Base-by-base conservation (phyloP, 306 rosid genomes). In the Dicorynia guianensis region DNA sequence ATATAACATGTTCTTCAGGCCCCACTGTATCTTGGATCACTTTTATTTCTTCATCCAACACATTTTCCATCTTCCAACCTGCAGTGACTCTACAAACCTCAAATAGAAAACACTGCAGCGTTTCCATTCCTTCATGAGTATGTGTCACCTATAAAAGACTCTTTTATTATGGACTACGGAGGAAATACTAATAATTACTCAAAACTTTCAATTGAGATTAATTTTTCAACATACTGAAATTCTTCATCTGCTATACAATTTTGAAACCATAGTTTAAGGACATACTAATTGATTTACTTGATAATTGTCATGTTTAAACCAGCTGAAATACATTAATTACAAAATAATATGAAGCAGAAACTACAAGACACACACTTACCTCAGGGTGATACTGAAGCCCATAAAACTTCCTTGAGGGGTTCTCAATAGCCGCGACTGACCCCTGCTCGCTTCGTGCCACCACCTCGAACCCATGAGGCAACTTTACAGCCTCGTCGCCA, bases 381-480 rank as follows among this genome's bases (percentile, higher is more conserved):
- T 95, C 98, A 1, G 98, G 97, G 63, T 95, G 99, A 78, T 95
- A 95, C 83, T 95, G 99, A 30, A 95, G 89, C 11, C 99, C 97
- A 69, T 79, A 95, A 63, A 95, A 81, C 89, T 85, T 86, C 79
- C 85, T 76, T 13, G 62, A 59, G 12, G 72, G 84, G 18, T 87
- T 85, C 68, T 95, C 89, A 0, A 95, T 74, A 3, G 96, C 97
- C 0, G 99, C 97, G 1, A 90, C 89, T 0, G 84, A 67, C 13
- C 97, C 99, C 80, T 95, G 97, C 67, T 82, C 85, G 80, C 99
- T 95, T 54, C 89, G 77, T 0, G 97, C 99, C 65, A 84, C 92
- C 11, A 85, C 96, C 20, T 86, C 67, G 63, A 95, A 95, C 25
- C 96, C 99, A 0, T 62, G 30, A 1, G 99, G 99, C 48, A 92